Evolutionary conservation across 495 filamentous ascomycete genomes (phyloP).

Genomic region (Daldinia decipiens): DNA sequence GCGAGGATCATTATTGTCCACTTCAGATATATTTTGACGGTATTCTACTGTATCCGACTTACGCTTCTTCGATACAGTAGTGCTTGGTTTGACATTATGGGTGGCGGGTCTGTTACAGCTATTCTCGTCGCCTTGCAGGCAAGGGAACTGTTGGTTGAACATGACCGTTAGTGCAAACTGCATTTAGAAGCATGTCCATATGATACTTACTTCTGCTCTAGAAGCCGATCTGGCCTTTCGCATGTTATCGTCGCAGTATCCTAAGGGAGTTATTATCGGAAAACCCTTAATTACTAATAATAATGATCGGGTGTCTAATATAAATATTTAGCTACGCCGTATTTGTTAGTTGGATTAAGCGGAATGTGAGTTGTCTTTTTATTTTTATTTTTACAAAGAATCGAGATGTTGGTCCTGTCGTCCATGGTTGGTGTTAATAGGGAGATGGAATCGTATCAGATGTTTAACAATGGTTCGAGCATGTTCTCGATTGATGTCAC

Average conservation of each 20-base stretch:
- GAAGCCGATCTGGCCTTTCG: not conserved
- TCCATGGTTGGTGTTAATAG: not conserved
- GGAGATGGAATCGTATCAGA: not conserved
- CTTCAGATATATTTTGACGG: conserved; percentile 39
- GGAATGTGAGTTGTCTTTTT: not conserved
- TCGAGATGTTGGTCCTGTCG: not conserved
- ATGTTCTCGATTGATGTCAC: not conserved
- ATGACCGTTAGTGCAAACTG: not conserved
- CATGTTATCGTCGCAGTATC: not conserved
- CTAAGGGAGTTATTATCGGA: not conserved
- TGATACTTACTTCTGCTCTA: not conserved
- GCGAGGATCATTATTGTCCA: conserved; percentile 40
- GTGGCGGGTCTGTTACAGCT: not conserved
- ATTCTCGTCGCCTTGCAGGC: conserved; percentile 5
- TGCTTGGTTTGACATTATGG: not conserved
- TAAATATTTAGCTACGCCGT: too few relatives aligned
- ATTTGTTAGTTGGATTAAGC: not conserved
- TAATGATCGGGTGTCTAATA: too few relatives aligned
- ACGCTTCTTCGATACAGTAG: conserved; percentile 44
- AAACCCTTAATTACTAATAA: not conserved
- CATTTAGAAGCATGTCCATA: not conserved
- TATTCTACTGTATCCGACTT: conserved; percentile 41
- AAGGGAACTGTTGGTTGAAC: not conserved
- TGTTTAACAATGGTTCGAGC: not conserved
- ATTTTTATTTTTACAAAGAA: not conserved